phyloP scores from a whole-genome alignment of 83 land plant species.

The Picea abies region DNA sequence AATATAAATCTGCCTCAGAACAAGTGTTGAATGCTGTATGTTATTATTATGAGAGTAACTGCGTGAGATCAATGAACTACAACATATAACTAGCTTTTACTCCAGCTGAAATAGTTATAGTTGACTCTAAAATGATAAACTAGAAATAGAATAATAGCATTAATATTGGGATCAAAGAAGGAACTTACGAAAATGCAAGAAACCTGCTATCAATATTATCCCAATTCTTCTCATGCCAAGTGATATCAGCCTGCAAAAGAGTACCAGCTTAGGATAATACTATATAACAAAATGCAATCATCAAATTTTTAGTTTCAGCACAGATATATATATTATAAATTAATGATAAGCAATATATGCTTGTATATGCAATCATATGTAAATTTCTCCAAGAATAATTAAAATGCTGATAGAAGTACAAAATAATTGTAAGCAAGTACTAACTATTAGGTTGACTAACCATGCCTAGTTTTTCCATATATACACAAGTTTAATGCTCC shows the following conservation, averaged over 20 bases:
- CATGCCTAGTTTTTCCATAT: too few species aligned
- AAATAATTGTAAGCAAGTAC: neutral
- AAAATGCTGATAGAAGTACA: neutral
- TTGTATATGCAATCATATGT: neutral
- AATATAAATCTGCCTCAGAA: neutral
- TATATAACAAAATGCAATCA: neutral
- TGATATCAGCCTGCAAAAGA: conserved; percentile 62
- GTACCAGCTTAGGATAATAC: neutral
- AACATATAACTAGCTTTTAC: neutral
- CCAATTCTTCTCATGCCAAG: conserved; percentile 98
- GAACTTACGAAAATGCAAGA: conserved; percentile 91
- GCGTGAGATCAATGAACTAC: neutral
- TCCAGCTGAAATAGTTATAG: neutral
- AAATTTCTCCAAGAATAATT: neutral
- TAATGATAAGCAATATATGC: neutral
- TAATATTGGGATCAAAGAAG: neutral
- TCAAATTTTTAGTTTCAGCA: neutral
- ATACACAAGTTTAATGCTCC: too few species aligned
- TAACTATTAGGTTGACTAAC: too few species aligned
- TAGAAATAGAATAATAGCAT: neutral
- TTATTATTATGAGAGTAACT: neutral
- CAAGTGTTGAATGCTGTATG: neutral
- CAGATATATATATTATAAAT: neutral
- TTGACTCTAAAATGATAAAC: neutral
- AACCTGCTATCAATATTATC: conserved; percentile 80